Percentiles rank a stretch among this genome's conserved stretches.
phyloP scores from a whole-genome alignment of 306 rosid genomes.

The Begonia fuchsioides region DNA sequence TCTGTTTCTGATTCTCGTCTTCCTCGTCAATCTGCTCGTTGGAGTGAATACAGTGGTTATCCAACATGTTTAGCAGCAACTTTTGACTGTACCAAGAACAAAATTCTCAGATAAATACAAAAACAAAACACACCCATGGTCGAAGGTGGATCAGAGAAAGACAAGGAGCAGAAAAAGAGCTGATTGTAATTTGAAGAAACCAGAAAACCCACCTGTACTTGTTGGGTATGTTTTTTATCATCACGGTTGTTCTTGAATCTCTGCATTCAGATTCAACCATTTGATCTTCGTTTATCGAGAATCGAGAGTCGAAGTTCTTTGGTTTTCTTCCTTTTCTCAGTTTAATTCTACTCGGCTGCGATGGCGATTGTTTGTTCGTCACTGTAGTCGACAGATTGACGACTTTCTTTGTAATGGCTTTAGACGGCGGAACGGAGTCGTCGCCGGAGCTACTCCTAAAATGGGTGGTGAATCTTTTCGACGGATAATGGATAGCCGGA shows the following conservation, averaged over 20 bases:
- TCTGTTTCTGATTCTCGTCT: conserved; percentile 29
- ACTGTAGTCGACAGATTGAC: not conserved
- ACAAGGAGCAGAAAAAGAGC: not conserved
- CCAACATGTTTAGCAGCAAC: conserved; percentile 80
- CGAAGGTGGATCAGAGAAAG: too few relatives aligned
- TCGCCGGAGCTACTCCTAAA: conserved; percentile 13
- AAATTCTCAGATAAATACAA: conserved; percentile 4
- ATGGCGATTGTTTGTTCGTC: conserved; percentile 12
- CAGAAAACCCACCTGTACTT: conserved; percentile 57
- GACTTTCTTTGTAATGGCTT: conserved; percentile 10
- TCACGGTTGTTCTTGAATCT: conserved; percentile 74
- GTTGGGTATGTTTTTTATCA: conserved; percentile 96
- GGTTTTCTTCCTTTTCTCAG: conserved; percentile 1
- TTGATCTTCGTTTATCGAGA: conserved; percentile 45
- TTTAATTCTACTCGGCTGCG: conserved; percentile 8
- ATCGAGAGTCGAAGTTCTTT: conserved; percentile 46
- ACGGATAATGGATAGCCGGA: not conserved
- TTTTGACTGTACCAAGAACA: conserved; percentile 43
- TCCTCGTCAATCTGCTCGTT: conserved; percentile 50
- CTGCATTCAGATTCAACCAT: conserved; percentile 23
- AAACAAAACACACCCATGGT: not conserved
- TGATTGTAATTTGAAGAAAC: not conserved
- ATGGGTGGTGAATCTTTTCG: conserved; percentile 3
- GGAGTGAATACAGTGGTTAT: conserved; percentile 86
- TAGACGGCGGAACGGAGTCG: conserved; percentile 1